Evolutionary conservation across 2,329 filamentous ascomycete genomes (phyloP).

Genomic region (Tolypocladium tropicale): DNA sequence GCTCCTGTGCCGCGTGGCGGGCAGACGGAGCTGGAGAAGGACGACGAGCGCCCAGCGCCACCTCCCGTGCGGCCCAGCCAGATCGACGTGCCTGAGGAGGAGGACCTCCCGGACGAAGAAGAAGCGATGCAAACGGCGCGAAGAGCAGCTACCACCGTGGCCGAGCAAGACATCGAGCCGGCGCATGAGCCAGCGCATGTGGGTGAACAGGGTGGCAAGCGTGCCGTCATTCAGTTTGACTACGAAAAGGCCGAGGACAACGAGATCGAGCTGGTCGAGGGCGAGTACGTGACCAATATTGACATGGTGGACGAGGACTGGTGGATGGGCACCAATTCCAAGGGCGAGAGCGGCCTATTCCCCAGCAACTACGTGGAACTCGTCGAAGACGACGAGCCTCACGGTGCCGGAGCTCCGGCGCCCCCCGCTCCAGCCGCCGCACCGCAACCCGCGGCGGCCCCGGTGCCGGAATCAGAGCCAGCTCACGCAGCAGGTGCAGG

Average conservation of each 20-base stretch:
- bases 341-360: constrained; percentile 82
- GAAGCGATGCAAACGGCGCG: constrained; percentile 49
- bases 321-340: constrained; percentile 91
- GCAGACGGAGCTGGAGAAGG: constrained; percentile 41
- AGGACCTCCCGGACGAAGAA: constrained; percentile 55
- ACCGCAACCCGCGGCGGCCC: constrained; percentile 22
- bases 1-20: constrained; percentile 67
- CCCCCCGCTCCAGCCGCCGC: constrained; percentile 21
- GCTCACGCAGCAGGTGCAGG: constrained; percentile 21
- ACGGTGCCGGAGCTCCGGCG: constrained; percentile 19
- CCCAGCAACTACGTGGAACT: constrained; percentile 96
- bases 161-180: constrained; percentile 24
- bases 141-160: constrained; percentile 45
- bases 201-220: constrained; percentile 43
- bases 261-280: constrained; percentile 83
- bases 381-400: constrained; percentile 50
- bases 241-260: constrained; percentile 98
- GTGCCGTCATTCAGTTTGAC: constrained; percentile 80
- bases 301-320: constrained; percentile 97
- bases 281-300: constrained; percentile 80
- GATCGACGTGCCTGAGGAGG: constrained; percentile 53
- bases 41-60: constrained; percentile 37
- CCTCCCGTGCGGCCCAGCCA: constrained; percentile 54
- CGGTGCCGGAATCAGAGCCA: constrained; percentile 24
- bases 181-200: constrained; percentile 21